These are phyloP conservation scores for Ophiostoma sp. DNA, from an alignment of 2,329 filamentous ascomycete species.

Conservation along the genomic window DNA sequence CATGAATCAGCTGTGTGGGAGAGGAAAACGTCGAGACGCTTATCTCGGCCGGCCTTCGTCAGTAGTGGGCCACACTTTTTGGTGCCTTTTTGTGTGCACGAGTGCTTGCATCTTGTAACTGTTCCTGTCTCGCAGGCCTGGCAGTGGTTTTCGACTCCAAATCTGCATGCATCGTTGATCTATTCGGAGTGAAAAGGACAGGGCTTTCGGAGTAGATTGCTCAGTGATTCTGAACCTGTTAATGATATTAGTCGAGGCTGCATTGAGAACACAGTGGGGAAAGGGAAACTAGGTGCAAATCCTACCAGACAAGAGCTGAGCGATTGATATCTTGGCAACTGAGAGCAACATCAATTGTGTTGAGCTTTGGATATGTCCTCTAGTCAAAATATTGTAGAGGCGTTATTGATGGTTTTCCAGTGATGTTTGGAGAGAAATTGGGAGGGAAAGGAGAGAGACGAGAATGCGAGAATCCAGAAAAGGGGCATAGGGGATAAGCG, in stretches of 20 bases:
- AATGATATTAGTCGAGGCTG: too few relatives aligned
- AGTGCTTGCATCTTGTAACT: background rate
- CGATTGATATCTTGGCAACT: too few relatives aligned
- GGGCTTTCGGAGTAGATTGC: background rate
- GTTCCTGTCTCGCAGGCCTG: background rate
- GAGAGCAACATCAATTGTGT: too few relatives aligned
- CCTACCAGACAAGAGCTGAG: too few relatives aligned
- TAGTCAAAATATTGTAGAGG: too few relatives aligned
- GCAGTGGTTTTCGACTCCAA: too few relatives aligned
- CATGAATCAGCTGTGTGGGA: slow-evolving; percentile 12
- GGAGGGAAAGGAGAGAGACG: background rate
- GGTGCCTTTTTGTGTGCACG: background rate
- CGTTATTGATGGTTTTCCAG: background rate
- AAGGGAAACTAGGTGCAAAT: too few relatives aligned
- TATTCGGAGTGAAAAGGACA: too few relatives aligned
- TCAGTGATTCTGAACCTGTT: too few relatives aligned
- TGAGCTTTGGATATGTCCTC: too few relatives aligned
- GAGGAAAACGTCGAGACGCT: slow-evolving; percentile 9
- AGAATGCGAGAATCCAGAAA: background rate
- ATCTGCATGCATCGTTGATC: too few relatives aligned
- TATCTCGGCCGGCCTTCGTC: background rate
- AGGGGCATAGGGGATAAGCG: background rate
- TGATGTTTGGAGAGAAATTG: background rate
- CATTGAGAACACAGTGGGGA: too few relatives aligned
- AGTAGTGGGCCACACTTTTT: background rate